Conservation (phyloP, 2,329 filamentous ascomycete genomes). For the Penicillium digitatum region DNA sequence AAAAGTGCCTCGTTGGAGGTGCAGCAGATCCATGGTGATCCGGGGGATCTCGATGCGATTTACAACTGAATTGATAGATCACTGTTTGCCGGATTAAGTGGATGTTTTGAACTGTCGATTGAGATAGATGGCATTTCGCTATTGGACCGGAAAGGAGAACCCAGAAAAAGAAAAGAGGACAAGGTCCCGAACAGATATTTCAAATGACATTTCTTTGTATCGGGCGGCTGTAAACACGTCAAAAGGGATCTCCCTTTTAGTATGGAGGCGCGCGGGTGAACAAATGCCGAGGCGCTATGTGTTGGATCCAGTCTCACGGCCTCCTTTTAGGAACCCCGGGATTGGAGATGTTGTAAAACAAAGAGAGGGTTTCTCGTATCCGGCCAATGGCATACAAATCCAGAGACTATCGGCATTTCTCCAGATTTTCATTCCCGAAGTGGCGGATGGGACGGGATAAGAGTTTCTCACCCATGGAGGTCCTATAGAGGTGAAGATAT, state of each 20-base stretch:
- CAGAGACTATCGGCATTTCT: background rate
- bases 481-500: background rate
- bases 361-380: background rate
- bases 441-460: background rate
- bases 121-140: background rate
- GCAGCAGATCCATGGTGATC: constrained; percentile 18
- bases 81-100: background rate
- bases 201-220: background rate
- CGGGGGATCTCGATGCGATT: constrained; percentile 10
- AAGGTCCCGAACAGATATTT: background rate
- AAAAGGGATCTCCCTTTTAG: background rate
- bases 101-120: background rate
- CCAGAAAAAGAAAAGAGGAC: background rate
- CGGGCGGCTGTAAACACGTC: background rate
- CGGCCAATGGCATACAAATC: background rate
- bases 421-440: constrained; percentile 2
- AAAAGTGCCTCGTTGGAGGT: background rate
- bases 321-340: background rate
- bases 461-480: background rate
- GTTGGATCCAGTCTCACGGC: background rate
- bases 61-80: background rate
- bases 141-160: constrained; percentile 1
- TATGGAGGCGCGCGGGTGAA: background rate
- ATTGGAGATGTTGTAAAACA: background rate
- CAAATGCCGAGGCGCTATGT: background rate